Conservation (phyloP, 1,284 basidiomycete genomes). For the Boletus mariae region DNA sequence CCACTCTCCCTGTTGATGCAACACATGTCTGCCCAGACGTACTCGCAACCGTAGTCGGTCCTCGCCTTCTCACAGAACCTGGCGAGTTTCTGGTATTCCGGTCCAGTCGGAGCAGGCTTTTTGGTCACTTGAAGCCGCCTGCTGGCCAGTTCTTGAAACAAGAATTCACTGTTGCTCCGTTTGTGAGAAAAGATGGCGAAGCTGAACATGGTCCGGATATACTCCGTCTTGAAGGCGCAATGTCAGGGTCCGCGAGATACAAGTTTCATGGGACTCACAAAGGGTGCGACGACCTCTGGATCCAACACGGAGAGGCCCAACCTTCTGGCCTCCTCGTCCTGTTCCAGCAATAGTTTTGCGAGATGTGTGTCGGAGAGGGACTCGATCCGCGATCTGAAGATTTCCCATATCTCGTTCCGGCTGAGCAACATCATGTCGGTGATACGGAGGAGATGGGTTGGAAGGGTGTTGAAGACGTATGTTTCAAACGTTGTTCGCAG, state of each 20-base stretch:
- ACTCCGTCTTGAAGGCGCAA: constrained; percentile 15
- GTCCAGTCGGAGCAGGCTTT: constrained; percentile 18
- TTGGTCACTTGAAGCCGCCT: constrained; percentile 15
- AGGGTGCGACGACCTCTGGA: constrained; percentile 21
- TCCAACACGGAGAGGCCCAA: constrained; percentile 24
- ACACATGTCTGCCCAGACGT: constrained; percentile 30
- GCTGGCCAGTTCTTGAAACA: constrained; percentile 20
- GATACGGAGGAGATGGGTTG: constrained; percentile 21
- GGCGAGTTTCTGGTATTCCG: constrained; percentile 27
- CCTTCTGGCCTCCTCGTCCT: constrained; percentile 24
- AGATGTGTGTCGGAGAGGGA: constrained; percentile 22
- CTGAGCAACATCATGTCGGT: constrained; percentile 22
- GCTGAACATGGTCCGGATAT: constrained; percentile 18
- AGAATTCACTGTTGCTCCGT: constrained; percentile 20
- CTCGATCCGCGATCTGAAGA: constrained; percentile 23
- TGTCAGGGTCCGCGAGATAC: constrained; percentile 3
- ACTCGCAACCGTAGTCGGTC: constrained; percentile 25
- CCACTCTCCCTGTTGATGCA: constrained; percentile 30
- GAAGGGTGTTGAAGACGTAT: constrained; percentile 25
- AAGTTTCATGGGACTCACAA: constrained; percentile 12
- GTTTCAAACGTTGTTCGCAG: constrained; percentile 22
- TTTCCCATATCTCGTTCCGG: constrained; percentile 24
- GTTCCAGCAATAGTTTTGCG: constrained; percentile 23
- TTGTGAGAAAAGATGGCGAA: constrained; percentile 25
- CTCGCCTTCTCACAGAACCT: constrained; percentile 27